phyloP scores from a whole-genome alignment of 768 basidiomycete genomes.

The Glaciozyma martinii region DNA sequence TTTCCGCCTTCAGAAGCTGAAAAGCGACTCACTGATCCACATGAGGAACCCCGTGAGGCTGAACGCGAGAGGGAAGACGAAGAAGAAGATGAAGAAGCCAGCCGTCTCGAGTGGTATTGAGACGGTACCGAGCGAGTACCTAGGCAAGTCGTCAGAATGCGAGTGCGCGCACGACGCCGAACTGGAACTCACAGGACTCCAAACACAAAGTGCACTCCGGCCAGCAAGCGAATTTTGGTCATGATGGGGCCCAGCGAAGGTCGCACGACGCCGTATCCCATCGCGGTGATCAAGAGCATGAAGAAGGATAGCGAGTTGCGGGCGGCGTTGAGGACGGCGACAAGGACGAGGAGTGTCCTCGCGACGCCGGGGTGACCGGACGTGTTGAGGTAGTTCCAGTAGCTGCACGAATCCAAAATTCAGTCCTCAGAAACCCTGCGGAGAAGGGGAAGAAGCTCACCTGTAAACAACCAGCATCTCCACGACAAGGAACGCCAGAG shows the following conservation, averaged over 20 bases:
- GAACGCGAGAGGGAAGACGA: conserved; percentile 89
- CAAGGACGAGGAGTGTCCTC: conserved; percentile 86
- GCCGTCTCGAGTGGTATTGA: conserved; percentile 85
- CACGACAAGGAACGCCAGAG: conserved; percentile 73
- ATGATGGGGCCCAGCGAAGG: conserved; percentile 78
- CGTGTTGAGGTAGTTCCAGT: conserved; percentile 84
- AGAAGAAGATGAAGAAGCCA: conserved; percentile 66
- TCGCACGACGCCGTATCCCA: conserved; percentile 84
- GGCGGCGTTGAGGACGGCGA: conserved; percentile 90
- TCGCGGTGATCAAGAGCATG: conserved; percentile 80
- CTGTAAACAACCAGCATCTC: conserved; percentile 75
- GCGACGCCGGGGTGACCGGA: conserved; percentile 54
- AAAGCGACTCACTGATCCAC: conserved; percentile 67
- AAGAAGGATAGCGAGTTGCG: conserved; percentile 81
- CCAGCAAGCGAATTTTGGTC: conserved; percentile 70
- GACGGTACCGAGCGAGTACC: conserved; percentile 92
- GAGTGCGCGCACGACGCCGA: background rate
- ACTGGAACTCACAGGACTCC: conserved; percentile 58
- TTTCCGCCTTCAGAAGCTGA: background rate
- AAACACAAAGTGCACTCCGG: conserved; percentile 80
- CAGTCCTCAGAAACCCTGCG: no score
- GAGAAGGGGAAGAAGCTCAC: background rate
- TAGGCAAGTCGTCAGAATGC: conserved; percentile 38
- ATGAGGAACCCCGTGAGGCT: conserved; percentile 90
- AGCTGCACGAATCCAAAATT: conserved; percentile 46